Conservation (phyloP, 2,329 filamentous ascomycete species). For the Aspergillus sp. region DNA sequence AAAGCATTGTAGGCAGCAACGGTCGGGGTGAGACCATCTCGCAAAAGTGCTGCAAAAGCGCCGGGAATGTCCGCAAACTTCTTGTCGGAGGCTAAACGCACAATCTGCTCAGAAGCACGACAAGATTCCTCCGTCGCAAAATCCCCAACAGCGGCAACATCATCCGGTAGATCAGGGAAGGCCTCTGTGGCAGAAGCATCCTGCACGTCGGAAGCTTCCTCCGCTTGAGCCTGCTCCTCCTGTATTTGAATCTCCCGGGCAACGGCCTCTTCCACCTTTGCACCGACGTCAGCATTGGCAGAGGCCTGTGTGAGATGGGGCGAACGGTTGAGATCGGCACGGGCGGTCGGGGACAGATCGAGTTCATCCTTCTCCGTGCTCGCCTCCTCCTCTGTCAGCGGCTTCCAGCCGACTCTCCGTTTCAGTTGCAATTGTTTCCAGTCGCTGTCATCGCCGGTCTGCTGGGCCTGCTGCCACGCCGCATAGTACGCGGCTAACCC, state of each 20-base stretch:
- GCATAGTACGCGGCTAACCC: conserved; percentile 89
- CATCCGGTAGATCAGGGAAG: conserved; percentile 27
- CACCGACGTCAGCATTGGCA: conserved; percentile 56
- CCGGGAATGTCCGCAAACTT: conserved; percentile 86
- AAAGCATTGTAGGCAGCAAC: conserved; percentile 90
- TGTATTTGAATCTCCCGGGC: conserved; percentile 71
- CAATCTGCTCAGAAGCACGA: conserved; percentile 75
- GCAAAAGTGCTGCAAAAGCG: conserved; percentile 87
- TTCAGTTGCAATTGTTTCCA: conserved; percentile 92
- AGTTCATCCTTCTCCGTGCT: conserved; percentile 25
- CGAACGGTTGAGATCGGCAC: conserved; percentile 58
- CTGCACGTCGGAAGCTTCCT: conserved; percentile 35
- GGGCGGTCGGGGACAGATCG: conserved; percentile 39
- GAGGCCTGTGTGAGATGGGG: conserved; percentile 60
- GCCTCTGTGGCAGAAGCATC: conserved; percentile 26
- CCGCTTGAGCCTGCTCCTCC: conserved; percentile 51
- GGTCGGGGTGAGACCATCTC: conserved; percentile 76
- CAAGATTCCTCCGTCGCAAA: conserved; percentile 62
- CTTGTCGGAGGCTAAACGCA: conserved; percentile 67
- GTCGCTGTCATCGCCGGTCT: conserved; percentile 69
- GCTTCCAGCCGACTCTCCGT: conserved; percentile 86
- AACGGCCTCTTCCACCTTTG: conserved; percentile 81
- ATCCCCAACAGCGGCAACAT: conserved; percentile 43
- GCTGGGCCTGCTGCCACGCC: conserved; percentile 78
- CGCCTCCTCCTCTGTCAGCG: conserved; percentile 43